A percentile compares a stretch with the other conserved stretches of the same genome.
Conservation (phyloP, 441 rosid genomes). For the Croton setiger region DNA sequence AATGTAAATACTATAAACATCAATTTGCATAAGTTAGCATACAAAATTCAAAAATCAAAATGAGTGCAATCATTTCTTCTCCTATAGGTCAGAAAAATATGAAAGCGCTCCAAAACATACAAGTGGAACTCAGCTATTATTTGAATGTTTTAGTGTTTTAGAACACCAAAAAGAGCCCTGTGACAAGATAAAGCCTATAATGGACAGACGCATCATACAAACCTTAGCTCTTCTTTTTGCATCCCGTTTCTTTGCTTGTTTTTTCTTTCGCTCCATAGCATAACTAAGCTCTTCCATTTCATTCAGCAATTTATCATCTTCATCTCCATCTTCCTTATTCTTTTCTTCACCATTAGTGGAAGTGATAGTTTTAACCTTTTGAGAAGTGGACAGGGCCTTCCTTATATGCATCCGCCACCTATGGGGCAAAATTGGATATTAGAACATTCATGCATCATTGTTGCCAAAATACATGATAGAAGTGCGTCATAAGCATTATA, state of each 20-base stretch:
- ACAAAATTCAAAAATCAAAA: conserved; percentile 8
- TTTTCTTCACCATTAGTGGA: conserved; percentile 39
- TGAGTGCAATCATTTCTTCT: neutral
- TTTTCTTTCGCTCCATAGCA: conserved; percentile 77
- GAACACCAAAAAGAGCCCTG: neutral
- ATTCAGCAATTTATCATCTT: conserved; percentile 76
- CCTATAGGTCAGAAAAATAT: neutral
- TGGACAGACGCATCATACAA: neutral
- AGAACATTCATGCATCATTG: conserved; percentile 1
- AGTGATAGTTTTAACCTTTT: conserved; percentile 43
- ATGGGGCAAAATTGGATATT: conserved; percentile 6
- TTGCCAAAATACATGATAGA: neutral
- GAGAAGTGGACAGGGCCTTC: conserved; percentile 65
- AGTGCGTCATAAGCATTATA: neutral
- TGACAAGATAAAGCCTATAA: neutral
- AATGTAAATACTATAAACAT: conserved; percentile 6
- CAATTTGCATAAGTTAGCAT: conserved; percentile 1
- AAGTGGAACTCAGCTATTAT: neutral
- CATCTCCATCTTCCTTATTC: conserved; percentile 59
- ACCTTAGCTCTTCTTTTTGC: conserved; percentile 88
- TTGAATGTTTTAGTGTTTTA: neutral
- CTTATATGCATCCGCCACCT: conserved; percentile 90
- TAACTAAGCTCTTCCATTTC: conserved; percentile 87
- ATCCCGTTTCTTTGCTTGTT: conserved; percentile 62
- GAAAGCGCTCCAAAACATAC: neutral